phyloP scores from a whole-genome alignment of 1,284 basidiomycete species.

The Paramarasmius palmivorus region DNA sequence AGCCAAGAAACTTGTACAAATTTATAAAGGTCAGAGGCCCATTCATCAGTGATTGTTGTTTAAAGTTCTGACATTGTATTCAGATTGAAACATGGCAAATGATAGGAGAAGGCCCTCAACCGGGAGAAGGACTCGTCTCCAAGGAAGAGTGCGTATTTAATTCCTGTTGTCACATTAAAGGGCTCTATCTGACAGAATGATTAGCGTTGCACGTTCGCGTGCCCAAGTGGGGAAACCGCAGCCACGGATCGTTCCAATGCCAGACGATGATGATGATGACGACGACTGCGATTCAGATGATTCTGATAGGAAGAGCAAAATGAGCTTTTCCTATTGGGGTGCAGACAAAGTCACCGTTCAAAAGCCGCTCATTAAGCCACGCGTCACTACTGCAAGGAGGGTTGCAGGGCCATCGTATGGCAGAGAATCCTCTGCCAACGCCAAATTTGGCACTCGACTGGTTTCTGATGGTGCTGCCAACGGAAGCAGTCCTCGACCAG shows the following conservation, averaged over 20 bases:
- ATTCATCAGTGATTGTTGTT: conserved; percentile 1
- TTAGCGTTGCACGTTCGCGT: conserved; percentile 69
- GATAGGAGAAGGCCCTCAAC: conserved; percentile 73
- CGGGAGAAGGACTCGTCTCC: conserved; percentile 71
- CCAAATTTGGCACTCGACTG: conserved; percentile 79
- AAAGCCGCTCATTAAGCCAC: conserved; percentile 62
- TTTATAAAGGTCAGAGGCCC: conserved; percentile 66
- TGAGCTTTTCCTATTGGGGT: conserved; percentile 90
- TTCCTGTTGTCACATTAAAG: conserved; percentile 13
- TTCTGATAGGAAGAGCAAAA: conserved; percentile 85
- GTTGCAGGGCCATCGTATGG: conserved; percentile 60
- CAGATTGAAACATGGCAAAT: conserved; percentile 90
- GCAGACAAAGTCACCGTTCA: conserved; percentile 85
- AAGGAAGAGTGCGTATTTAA: conserved; percentile 78
- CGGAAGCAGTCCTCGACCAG: conserved; percentile 51
- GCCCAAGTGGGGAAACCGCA: conserved; percentile 57
- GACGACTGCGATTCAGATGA: conserved; percentile 70
- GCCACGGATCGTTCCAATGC: conserved; percentile 71
- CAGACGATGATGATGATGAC: conserved; percentile 64
- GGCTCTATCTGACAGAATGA: conserved; percentile 11
- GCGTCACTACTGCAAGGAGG: conserved; percentile 43
- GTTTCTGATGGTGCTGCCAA: conserved; percentile 56
- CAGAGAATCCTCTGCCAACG: conserved; percentile 79
- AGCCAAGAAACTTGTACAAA: conserved; percentile 89
- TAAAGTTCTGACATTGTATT: not conserved